phyloP scores from a whole-genome alignment of 2,329 filamentous ascomycete genomes.

The Fusarium sp. region DNA sequence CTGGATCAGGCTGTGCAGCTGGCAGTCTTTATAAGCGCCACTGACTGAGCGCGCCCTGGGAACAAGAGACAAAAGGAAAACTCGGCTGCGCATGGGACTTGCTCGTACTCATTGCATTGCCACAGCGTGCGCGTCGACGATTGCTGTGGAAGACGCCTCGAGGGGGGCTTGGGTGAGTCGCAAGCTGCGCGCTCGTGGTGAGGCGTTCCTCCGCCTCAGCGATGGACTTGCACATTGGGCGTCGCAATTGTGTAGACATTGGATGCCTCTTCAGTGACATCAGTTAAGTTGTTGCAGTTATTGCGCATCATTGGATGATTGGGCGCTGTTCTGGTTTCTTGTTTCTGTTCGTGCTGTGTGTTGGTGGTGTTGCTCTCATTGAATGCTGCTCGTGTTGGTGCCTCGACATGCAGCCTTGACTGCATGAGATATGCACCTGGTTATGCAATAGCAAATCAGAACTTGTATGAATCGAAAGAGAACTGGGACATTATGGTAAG shows the following conservation, averaged over 20 bases:
- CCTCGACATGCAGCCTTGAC: too few species aligned
- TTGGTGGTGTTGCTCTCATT: too few species aligned
- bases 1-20: neutral
- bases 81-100: neutral
- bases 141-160: neutral
- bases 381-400: too few species aligned
- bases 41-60: neutral
- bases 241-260: neutral
- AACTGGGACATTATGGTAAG: too few species aligned
- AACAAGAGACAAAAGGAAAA: neutral
- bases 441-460: too few species aligned
- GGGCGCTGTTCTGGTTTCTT: too few species aligned
- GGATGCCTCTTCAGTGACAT: neutral
- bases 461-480: too few species aligned
- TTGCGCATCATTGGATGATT: too few species aligned
- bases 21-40: neutral
- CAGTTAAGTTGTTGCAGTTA: too few species aligned
- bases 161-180: neutral
- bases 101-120: neutral
- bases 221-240: neutral
- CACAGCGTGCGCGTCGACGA: neutral
- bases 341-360: too few species aligned
- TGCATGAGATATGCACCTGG: too few species aligned
- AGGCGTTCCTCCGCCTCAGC: neutral
- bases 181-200: neutral